phyloP scores from a whole-genome alignment of 2,329 filamentous ascomycete genomes.

The Claviceps lovelessii region DNA sequence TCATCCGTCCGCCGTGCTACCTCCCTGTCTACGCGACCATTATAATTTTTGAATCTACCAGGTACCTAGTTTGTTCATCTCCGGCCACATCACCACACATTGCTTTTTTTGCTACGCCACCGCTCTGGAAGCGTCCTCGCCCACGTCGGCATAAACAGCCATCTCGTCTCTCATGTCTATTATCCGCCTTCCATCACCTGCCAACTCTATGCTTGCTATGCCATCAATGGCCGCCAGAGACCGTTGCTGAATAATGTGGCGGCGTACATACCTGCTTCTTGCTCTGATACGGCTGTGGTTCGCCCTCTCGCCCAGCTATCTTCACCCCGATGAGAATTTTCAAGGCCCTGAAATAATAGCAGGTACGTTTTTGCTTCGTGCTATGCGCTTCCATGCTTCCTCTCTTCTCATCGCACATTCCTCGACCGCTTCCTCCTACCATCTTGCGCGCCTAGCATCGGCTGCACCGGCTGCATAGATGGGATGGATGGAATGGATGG shows the following conservation, averaged over 20 bases:
- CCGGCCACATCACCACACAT: neutral
- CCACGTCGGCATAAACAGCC: slow-evolving; percentile 1
- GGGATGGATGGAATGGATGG: neutral
- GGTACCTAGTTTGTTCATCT: no score
- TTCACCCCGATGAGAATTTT: slow-evolving; percentile 98
- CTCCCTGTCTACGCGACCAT: neutral
- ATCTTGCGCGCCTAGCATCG: neutral
- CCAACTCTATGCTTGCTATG: slow-evolving; percentile 15
- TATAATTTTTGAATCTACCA: neutral
- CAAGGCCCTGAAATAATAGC: slow-evolving; percentile 95
- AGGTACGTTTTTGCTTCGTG: slow-evolving; percentile 42
- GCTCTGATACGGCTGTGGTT: slow-evolving; percentile 84
- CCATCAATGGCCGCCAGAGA: slow-evolving; percentile 6
- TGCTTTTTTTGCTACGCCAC: slow-evolving; percentile 2
- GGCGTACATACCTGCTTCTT: slow-evolving; percentile 73
- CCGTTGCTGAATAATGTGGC: slow-evolving; percentile 53
- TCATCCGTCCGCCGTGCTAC: neutral
- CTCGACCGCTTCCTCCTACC: neutral
- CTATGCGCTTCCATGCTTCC: neutral
- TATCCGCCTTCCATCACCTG: neutral
- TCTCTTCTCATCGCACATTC: neutral
- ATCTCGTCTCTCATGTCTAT: slow-evolving; percentile 9
- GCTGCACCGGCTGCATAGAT: neutral
- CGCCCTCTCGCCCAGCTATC: slow-evolving; percentile 84
- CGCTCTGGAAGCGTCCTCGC: slow-evolving; percentile 4